Percentiles rank a stretch among this genome's conserved stretches.
Evolutionary conservation across 305 asterid species (phyloP).

Genomic region (Fraxinus greggii): DNA sequence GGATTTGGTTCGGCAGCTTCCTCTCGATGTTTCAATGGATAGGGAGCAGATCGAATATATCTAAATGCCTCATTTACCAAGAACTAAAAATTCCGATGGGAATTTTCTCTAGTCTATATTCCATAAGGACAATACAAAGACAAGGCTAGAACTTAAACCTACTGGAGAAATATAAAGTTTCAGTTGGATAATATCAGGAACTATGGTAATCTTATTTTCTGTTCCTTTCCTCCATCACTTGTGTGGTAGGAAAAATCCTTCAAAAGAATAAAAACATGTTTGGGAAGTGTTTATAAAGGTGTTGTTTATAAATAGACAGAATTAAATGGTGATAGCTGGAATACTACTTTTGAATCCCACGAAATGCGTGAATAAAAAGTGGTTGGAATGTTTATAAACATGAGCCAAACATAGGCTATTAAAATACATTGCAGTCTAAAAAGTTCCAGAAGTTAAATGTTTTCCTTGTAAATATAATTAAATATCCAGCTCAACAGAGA

Average conservation of each 20-base stretch:
- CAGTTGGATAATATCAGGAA: not conserved
- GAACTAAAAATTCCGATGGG: not conserved
- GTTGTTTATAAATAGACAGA: not conserved
- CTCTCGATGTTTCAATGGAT: not conserved
- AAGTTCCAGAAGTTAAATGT: not conserved
- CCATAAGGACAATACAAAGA: not conserved
- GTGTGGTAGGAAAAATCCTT: not conserved
- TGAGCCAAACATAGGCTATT: not conserved
- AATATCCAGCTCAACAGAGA: not conserved
- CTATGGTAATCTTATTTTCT: not conserved
- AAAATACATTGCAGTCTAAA: not conserved
- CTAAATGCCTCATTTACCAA: not conserved
- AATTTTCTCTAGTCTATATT: not conserved
- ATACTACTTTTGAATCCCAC: not conserved
- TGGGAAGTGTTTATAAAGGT: not conserved
- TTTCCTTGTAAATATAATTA: not conserved
- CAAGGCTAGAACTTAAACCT: constrained; percentile 2
- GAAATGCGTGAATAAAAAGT: not conserved
- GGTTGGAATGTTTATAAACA: not conserved
- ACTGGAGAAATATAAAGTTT: not conserved
- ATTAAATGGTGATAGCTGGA: not conserved
- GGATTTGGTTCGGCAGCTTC: not conserved
- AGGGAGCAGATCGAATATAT: not conserved
- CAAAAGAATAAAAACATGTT: not conserved
- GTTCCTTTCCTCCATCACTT: not conserved